Percentiles rank a stretch among this genome's conserved stretches.
Conservation (phyloP, 1,284 basidiomycete genomes). For the Ustilago tritici region DNA sequence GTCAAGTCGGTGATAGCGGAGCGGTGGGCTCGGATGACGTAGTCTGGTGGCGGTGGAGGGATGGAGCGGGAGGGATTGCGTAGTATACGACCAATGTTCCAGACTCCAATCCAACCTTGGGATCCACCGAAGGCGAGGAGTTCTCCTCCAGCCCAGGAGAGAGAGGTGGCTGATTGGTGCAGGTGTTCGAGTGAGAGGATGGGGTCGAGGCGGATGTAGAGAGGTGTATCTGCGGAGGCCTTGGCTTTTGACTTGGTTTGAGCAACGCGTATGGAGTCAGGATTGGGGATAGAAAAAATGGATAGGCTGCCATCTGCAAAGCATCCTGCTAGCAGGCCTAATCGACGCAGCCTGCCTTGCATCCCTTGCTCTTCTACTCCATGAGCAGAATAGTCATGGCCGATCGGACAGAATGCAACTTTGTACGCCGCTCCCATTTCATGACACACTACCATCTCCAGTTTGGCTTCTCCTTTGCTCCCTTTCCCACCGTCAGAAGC, state of each 20-base stretch:
- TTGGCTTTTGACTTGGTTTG: background rate
- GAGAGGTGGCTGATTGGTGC: slow-evolving; percentile 16
- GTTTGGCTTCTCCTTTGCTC: slow-evolving; percentile 27
- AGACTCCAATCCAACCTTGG: slow-evolving; percentile 45
- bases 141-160: slow-evolving; percentile 53
- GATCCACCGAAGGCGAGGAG: slow-evolving; percentile 40
- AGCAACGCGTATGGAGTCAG: slow-evolving; percentile 4
- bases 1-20: slow-evolving; percentile 31
- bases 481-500: background rate
- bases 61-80: slow-evolving; percentile 5
- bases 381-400: slow-evolving; percentile 24
- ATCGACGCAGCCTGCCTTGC: background rate
- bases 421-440: slow-evolving; percentile 34
- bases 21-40: slow-evolving; percentile 28
- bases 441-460: slow-evolving; percentile 48
- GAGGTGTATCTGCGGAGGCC: background rate
- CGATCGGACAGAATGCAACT: slow-evolving; percentile 45
- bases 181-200: slow-evolving; percentile 27
- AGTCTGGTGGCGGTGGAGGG: slow-evolving; percentile 10
- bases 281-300: slow-evolving; percentile 44
- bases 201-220: slow-evolving; percentile 33
- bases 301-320: slow-evolving; percentile 48
- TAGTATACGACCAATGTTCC: slow-evolving; percentile 26
- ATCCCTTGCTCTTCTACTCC: background rate
- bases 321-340: slow-evolving; percentile 48